Conservation (phyloP, 441 rosid genomes). For the Gossypium gossypioides region DNA sequence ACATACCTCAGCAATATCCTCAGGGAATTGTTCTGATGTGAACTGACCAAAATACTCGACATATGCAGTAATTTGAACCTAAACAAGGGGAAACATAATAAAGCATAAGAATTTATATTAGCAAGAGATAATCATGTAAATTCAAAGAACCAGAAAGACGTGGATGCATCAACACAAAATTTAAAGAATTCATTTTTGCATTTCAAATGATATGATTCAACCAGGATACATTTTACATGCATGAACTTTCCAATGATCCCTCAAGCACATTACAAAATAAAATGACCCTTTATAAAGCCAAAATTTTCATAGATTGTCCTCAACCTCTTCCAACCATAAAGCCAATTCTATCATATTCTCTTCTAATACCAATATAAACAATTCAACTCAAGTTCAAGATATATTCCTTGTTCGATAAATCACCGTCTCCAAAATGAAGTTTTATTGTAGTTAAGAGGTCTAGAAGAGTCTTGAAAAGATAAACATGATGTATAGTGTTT, state of each 20-base stretch:
- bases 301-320: not conserved
- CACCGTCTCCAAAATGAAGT: not conserved
- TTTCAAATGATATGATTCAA: not conserved
- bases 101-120: conserved; percentile 1
- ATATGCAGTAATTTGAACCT: conserved; percentile 91
- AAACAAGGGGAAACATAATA: conserved; percentile 7
- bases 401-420: not conserved
- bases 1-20: conserved; percentile 88
- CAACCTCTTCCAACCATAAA: not conserved
- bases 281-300: not conserved
- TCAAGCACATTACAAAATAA: not conserved
- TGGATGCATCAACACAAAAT: not conserved
- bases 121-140: conserved; percentile 7
- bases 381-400: not conserved
- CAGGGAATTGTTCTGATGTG: conserved; percentile 89
- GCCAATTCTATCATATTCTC: not conserved
- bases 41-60: conserved; percentile 93
- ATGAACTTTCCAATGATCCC: not conserved
- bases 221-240: too few species aligned
- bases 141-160: not conserved
- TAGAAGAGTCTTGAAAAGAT: not conserved
- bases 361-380: not conserved
- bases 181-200: not conserved
- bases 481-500: not conserved
- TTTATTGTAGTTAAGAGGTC: not conserved